These are phyloP conservation scores for Phylloporus rhodoxanthus DNA, from an alignment of 768 basidiomycete species.

Conservation along the genomic window DNA sequence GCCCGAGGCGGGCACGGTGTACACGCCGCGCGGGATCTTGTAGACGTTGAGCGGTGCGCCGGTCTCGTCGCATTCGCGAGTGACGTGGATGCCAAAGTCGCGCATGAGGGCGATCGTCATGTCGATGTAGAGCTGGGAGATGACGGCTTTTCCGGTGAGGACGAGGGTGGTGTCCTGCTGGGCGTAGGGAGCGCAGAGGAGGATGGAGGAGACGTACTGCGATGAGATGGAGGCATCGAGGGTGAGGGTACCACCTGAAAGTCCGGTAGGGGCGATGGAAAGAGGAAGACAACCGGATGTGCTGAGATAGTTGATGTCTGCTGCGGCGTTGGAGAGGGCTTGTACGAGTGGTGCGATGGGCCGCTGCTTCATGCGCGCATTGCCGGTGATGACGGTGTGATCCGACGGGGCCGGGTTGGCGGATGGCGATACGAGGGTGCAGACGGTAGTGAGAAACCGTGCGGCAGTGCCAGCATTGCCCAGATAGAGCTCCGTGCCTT, in stretches of 20 bases:
- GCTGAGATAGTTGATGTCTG: slow-evolving; percentile 72
- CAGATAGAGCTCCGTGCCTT: slow-evolving; percentile 87
- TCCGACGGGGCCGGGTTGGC: slow-evolving; percentile 32
- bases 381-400: slow-evolving; percentile 86
- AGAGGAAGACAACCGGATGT: slow-evolving; percentile 82
- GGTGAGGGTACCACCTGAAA: slow-evolving; percentile 75
- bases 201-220: slow-evolving; percentile 96
- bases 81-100: slow-evolving; percentile 78
- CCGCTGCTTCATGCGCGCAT: slow-evolving; percentile 97
- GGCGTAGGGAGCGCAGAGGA: slow-evolving; percentile 95
- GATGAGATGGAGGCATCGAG: slow-evolving; percentile 93
- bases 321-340: slow-evolving; percentile 78
- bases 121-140: slow-evolving; percentile 98
- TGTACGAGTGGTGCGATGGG: slow-evolving; percentile 94
- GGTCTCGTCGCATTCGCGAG: slow-evolving; percentile 55
- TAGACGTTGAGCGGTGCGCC: slow-evolving; percentile 75
- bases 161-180: slow-evolving; percentile 76
- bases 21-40: slow-evolving; percentile 74
- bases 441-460: slow-evolving; percentile 95
- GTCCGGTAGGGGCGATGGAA: slow-evolving; percentile 74
- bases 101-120: slow-evolving; percentile 99
- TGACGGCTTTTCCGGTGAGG: slow-evolving; percentile 89
- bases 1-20: slow-evolving; percentile 58
- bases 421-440: slow-evolving; percentile 68
- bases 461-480: slow-evolving; percentile 97